Evolutionary conservation across 768 basidiomycete species (phyloP), one percentile per base, ranked within the genome.

Genomic region (Russula compacta): DNA sequence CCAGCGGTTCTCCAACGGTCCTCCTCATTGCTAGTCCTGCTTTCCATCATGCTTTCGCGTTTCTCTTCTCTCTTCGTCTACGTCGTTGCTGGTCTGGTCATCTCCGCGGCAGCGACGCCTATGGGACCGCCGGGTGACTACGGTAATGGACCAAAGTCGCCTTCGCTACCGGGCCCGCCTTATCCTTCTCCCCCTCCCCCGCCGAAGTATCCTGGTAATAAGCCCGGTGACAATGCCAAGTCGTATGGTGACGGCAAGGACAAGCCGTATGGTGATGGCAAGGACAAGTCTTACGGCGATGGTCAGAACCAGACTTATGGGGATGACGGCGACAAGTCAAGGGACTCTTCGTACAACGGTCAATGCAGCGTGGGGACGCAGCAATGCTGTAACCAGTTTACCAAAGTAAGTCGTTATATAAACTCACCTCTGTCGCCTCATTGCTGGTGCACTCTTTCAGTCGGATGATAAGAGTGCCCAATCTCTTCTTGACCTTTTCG

Each of bases 1-100:
- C 61, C 51, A 42, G 38, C 38, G 51, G 51, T 58, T 53, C 56
- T 53, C 51, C 51, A 35, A 36, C 51, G 44, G 44, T 61, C 29
- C 44, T 19, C 40, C 38, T 17, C 53, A 58, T 58, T 58, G 17
- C 56, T 58, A 58, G 19, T 56, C 42, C 17, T 42, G 61, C 56
- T 62, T 49, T 58, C 33, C 21, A 49, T 53, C 57, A 63, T 63
- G 61, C 52, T 62, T 49, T 62, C 61, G 8, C 61, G 52, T 58
- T 58, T 63, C 56, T 63, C 61, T 49, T 24, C 57, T 29, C 40
- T 63, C 19, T 35, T 63, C 61, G 36, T 48, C 56, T 63, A 63
- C 52, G 46, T 58, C 24, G 35, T 58, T 9, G 61, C 21, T 15
- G 61, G 56, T 32, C 61, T 63, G 39, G 57, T 36, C 33, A 42